These are phyloP conservation scores for Talaromyces stipitatus DNA, from an alignment of 495 filamentous ascomycete species.

Conservation along the genomic window DNA sequence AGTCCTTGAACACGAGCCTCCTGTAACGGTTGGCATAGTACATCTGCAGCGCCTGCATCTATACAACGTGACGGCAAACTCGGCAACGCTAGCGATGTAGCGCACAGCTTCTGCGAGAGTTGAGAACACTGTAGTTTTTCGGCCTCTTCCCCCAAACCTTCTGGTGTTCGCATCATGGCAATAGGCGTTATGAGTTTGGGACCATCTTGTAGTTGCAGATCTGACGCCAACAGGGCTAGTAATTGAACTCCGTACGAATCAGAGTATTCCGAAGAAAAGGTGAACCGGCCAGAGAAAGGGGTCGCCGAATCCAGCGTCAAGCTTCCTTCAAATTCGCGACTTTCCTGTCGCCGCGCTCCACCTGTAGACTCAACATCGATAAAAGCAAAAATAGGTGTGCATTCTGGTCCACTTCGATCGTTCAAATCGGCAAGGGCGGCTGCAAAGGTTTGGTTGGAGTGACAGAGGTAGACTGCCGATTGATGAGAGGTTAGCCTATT, in stretches of 20 bases:
- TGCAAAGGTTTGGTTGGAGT: conserved; percentile 62
- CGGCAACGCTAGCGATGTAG: neutral
- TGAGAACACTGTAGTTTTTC: neutral
- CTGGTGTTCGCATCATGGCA: conserved; percentile 49
- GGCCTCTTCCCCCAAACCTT: conserved; percentile 5
- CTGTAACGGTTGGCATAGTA: conserved; percentile 69
- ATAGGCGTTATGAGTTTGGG: conserved; percentile 71
- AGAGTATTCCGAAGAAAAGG: conserved; percentile 40
- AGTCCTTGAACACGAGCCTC: conserved; percentile 62
- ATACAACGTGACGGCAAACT: conserved; percentile 49
- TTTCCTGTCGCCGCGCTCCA: conserved; percentile 30
- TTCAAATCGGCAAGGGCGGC: conserved; percentile 60
- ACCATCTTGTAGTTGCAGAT: conserved; percentile 60
- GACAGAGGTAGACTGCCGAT: conserved; percentile 61
- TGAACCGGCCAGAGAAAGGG: conserved; percentile 33
- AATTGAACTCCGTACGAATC: conserved; percentile 62
- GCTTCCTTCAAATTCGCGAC: conserved; percentile 14
- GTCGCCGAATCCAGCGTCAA: conserved; percentile 10
- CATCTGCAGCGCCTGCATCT: conserved; percentile 79
- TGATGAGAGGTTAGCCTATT: conserved; percentile 4
- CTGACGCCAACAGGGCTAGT: conserved; percentile 58
- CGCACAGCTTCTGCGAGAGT: conserved; percentile 3
- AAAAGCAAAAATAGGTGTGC: conserved; percentile 67
- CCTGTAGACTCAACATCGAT: conserved; percentile 52
- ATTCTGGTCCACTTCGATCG: conserved; percentile 51